Conservation (phyloP, 2,329 filamentous ascomycete genomes). For the Dothidotthia symphoricarpi region DNA sequence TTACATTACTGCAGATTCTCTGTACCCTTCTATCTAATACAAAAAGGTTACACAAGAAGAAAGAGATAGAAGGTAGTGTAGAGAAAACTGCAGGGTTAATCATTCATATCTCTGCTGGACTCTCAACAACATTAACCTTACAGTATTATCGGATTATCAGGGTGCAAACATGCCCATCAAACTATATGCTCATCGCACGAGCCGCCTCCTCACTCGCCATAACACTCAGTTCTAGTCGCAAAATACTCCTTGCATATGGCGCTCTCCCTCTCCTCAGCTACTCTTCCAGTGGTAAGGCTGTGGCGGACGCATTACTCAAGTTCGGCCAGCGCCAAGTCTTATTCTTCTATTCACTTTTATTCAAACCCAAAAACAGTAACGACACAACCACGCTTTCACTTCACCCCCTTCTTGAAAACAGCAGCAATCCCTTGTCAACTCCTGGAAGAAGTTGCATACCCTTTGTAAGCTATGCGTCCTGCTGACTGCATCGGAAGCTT, state of each 20-base stretch:
- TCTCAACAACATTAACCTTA: too few relatives aligned
- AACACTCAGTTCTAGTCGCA: neutral
- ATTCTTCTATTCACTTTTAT: constrained; percentile 27
- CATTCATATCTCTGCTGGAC: too few relatives aligned
- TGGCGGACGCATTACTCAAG: neutral
- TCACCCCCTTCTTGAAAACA: constrained; percentile 8
- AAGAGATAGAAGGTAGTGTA: too few relatives aligned
- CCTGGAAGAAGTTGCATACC: constrained; percentile 2
- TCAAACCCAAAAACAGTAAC: constrained; percentile 27
- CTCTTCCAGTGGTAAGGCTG: neutral
- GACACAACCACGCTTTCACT: constrained; percentile 12
- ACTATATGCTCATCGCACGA: too few relatives aligned
- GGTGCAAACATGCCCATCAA: too few relatives aligned
- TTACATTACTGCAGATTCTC: too few relatives aligned
- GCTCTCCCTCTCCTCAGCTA: neutral
- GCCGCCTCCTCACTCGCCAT: too few relatives aligned
- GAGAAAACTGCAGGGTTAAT: too few relatives aligned
- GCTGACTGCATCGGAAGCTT: constrained; percentile 3
- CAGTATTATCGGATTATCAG: too few relatives aligned
- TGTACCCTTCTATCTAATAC: too few relatives aligned
- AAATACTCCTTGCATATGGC: neutral
- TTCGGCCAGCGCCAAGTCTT: constrained; percentile 17
- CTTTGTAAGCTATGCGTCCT: constrained; percentile 12
- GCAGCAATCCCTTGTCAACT: constrained; percentile 16
- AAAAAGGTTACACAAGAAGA: too few relatives aligned